Conservation (phyloP, 495 filamentous ascomycete genomes). For the Ascobolus immersus region DNA sequence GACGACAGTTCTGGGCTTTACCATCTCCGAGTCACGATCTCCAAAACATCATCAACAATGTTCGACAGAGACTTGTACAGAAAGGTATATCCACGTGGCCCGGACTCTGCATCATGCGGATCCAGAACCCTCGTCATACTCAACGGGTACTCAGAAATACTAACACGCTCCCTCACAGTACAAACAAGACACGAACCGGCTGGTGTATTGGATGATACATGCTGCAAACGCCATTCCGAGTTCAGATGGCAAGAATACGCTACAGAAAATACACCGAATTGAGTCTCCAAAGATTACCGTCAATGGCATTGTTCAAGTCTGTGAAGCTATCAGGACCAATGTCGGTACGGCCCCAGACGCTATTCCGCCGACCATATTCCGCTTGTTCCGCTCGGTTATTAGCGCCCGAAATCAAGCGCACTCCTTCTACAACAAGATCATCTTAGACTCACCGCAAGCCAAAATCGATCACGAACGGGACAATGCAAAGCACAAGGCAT, state of each 20-base stretch:
- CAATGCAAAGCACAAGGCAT: conserved; percentile 19
- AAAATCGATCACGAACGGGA: conserved; percentile 17
- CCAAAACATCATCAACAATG: too few relatives aligned
- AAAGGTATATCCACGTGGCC: too few relatives aligned
- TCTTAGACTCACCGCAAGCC: too few relatives aligned
- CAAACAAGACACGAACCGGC: conserved; percentile 18
- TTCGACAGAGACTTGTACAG: too few relatives aligned
- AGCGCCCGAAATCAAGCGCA: conserved; percentile 10
- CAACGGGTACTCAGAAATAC: too few relatives aligned
- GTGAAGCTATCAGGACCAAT: neutral
- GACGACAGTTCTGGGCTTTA: too few relatives aligned
- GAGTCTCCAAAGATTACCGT: neutral
- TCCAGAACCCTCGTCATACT: too few relatives aligned
- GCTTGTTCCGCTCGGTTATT: conserved; percentile 16
- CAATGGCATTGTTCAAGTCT: neutral
- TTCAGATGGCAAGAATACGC: conserved; percentile 10
- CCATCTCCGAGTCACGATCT: too few relatives aligned
- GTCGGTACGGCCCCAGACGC: neutral
- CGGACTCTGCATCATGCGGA: too few relatives aligned
- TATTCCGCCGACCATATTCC: conserved; percentile 1
- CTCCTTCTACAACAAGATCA: conserved; percentile 14
- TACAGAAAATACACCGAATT: conserved; percentile 1
- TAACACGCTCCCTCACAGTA: too few relatives aligned
- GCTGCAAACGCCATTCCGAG: conserved; percentile 17
- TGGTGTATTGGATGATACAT: conserved; percentile 22